These are phyloP conservation scores for Puccinia coronata DNA, from an alignment of 1,284 basidiomycete genomes.

Conservation along the genomic window DNA sequence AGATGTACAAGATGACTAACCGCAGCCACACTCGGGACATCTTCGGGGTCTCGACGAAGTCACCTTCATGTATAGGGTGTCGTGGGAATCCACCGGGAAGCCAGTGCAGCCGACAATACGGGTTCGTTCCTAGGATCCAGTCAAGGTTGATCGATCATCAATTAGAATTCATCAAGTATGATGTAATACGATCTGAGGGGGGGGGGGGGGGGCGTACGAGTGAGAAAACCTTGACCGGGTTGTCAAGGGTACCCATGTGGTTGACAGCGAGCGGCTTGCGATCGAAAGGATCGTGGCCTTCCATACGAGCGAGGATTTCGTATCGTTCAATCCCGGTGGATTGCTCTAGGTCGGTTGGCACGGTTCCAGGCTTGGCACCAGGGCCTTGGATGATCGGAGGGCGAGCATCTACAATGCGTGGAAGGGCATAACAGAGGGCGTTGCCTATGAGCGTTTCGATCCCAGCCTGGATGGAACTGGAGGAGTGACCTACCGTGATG, in stretches of 20 bases:
- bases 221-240: conserved; percentile 85
- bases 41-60: conserved; percentile 68
- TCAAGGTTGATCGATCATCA: not conserved
- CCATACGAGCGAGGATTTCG: conserved; percentile 82
- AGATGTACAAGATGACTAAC: conserved; percentile 62
- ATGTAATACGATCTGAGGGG: not conserved
- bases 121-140: conserved; percentile 66
- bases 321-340: conserved; percentile 95
- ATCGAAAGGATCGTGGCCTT: conserved; percentile 90
- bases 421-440: conserved; percentile 3
- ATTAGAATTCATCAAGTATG: not conserved
- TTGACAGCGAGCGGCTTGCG: conserved; percentile 79
- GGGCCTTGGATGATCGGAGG: conserved; percentile 72
- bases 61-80: conserved; percentile 75
- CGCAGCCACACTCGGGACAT: conserved; percentile 87
- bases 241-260: conserved; percentile 80
- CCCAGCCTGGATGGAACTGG: conserved; percentile 36
- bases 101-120: conserved; percentile 90
- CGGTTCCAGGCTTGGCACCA: conserved; percentile 73
- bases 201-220: conserved; percentile 70
- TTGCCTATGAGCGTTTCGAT: too few relatives aligned
- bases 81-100: conserved; percentile 85
- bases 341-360: conserved; percentile 83
- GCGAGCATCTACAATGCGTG: conserved; percentile 53
- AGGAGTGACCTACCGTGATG: conserved; percentile 66